Evolutionary conservation across 2,329 filamentous ascomycete species (phyloP), one percentile per base, ranked within the genome.

Genomic region (Lecanoromycetidae sp.): DNA sequence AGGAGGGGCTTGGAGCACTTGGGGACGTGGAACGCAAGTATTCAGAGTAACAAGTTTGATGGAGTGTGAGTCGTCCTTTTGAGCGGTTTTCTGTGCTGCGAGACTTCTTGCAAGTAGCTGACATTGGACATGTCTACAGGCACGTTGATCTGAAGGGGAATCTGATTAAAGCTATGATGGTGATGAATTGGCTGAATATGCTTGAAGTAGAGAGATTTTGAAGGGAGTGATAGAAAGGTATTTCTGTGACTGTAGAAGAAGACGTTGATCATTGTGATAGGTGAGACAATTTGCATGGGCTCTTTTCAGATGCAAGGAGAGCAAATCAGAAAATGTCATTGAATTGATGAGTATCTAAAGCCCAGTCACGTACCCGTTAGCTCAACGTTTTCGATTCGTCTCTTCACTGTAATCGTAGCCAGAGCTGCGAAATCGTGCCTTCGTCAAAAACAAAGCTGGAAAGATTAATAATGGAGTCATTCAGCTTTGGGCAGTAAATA

Each of bases 21-120:
- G 30, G 69, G 70, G 8, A 71, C 69, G 26, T 72, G 68, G 68
- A 72, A 71, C 52, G 71, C 71, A 67, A 70, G 66, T 51, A 65
- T 71, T 46, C 69, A 71, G 54, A 63, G 62, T n/a, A 66, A 60
- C 20, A 63, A 67, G 51, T 71, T 68, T 54, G 69, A 72, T 58
- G 68, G 67, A 3, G 68, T 71, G 39, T 54, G 34, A 48, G 52
- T 52, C 37, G 46, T 48, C 44, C 44, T 22, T 22, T 30, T 37
- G 10, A n/a, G 7, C 29, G 19, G 19, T 30, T n/a, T n/a, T n/a
- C n/a, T n/a, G n/a, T 36, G 27, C n/a, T 8, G 5, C 29, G 23
- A 10, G 8, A 23, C 9, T 32, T 26, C 13, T 3, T n/a, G 17
- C 17, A 45, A 10, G 27, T 20, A 30, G 38, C 47, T 45, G 25